phyloP scores from a whole-genome alignment of 208 protist genomes.

The Trypanosoma avium region DNA sequence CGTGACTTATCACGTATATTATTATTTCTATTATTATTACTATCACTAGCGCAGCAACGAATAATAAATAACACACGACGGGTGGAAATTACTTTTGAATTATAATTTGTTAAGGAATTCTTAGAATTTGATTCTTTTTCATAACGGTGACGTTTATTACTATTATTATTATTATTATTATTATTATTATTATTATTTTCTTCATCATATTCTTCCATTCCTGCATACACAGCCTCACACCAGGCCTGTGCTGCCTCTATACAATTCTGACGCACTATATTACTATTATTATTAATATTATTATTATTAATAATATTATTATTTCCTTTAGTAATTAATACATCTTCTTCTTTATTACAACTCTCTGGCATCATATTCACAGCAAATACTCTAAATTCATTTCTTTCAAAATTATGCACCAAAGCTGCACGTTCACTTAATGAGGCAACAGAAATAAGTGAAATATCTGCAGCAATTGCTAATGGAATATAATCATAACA shows the following conservation, averaged over 20 bases:
- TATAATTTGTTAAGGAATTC: background rate
- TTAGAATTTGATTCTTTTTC: background rate
- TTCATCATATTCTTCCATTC: no score
- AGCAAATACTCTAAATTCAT: slow-evolving; percentile 49
- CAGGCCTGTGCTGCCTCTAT: slow-evolving; percentile 44
- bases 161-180: background rate
- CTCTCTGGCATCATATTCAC: slow-evolving; percentile 37
- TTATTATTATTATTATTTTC: background rate
- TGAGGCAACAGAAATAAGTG: slow-evolving; percentile 41
- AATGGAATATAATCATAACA: slow-evolving; percentile 67
- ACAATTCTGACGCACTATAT: slow-evolving; percentile 37
- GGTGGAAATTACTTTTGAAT: background rate
- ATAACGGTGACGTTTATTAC: slow-evolving; percentile 1
- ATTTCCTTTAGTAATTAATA: background rate
- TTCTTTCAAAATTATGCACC: slow-evolving; percentile 40
- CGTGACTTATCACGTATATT: background rate
- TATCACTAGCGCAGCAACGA: slow-evolving; percentile 51
- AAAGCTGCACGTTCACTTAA: slow-evolving; percentile 39
- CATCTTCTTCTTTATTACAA: background rate
- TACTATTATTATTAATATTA: background rate
- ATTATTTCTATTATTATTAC: background rate
- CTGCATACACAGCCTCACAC: slow-evolving; percentile 40
- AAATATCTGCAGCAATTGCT: slow-evolving; percentile 46
- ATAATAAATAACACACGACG: slow-evolving; percentile 50
- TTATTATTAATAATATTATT: background rate